A percentile compares a stretch with the other conserved stretches of the same genome.
Evolutionary conservation across 1,139 yeast species (phyloP).

Genomic region (Candida gigantensis): DNA sequence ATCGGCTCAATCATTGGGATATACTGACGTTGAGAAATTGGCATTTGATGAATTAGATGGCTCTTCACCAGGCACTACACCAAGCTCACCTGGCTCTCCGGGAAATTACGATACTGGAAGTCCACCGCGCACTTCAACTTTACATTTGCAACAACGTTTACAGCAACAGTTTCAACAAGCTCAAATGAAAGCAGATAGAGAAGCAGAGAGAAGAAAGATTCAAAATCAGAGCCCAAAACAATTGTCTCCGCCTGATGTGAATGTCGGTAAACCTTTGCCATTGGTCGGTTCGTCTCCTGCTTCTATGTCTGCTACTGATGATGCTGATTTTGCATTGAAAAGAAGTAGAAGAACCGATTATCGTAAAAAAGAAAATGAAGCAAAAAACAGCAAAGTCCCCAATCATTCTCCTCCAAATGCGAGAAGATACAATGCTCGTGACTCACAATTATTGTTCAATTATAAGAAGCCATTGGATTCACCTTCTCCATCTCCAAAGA

Average conservation of each 20-base stretch:
- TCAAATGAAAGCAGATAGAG: constrained; percentile 12
- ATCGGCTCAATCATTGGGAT: constrained; percentile 59
- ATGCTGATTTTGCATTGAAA: constrained; percentile 28
- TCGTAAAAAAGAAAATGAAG: constrained; percentile 24
- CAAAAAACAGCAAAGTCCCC: neutral
- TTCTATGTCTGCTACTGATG: neutral
- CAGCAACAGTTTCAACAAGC: constrained; percentile 19
- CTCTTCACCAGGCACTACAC: constrained; percentile 5
- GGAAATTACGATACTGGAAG: constrained; percentile 5
- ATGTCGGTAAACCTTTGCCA: constrained; percentile 3
- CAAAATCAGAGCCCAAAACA: constrained; percentile 2
- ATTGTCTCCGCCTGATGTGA: constrained; percentile 3
- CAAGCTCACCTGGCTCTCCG: constrained; percentile 7
- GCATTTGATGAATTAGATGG: constrained; percentile 41
- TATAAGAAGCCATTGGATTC: constrained; percentile 22
- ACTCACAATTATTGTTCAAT: constrained; percentile 35
- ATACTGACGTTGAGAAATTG: constrained; percentile 51
- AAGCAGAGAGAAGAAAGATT: constrained; percentile 9
- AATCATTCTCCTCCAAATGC: constrained; percentile 8
- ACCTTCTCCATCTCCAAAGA: constrained; percentile 1
- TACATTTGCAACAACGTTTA: constrained; percentile 18
- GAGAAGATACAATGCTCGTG: constrained; percentile 21
- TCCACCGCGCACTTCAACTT: constrained; percentile 13
- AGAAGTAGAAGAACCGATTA: constrained; percentile 47
- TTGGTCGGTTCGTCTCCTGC: neutral